Percentiles rank a stretch among this genome's conserved stretches.
Evolutionary conservation across 331 rosid species (phyloP).

Genomic region (Quercus phellos): DNA sequence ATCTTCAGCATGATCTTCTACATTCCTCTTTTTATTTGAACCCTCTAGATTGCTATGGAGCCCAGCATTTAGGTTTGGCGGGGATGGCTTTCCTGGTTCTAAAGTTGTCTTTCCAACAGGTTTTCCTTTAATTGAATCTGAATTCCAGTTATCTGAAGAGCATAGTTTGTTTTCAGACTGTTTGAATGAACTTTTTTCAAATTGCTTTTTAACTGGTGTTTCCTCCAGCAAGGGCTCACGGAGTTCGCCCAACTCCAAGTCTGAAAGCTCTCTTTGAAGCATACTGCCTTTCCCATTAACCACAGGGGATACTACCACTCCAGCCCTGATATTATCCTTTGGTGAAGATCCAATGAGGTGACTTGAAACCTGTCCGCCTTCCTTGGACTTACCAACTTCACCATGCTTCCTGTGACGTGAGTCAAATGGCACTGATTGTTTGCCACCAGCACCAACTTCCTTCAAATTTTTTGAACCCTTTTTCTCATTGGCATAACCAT

Average conservation of each 20-base stretch:
- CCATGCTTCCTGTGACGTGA: conserved; percentile 49
- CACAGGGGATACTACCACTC: conserved; percentile 50
- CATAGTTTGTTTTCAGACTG: conserved; percentile 46
- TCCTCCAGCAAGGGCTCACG: conserved; percentile 83
- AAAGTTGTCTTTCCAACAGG: conserved; percentile 41
- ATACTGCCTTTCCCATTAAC: conserved; percentile 55
- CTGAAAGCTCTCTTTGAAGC: conserved; percentile 91
- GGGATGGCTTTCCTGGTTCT: conserved; percentile 52
- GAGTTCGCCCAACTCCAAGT: conserved; percentile 93
- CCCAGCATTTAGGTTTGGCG: conserved; percentile 44
- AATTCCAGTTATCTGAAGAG: conserved; percentile 51
- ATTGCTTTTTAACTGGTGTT: conserved; percentile 48
- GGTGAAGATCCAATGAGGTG: conserved; percentile 48
- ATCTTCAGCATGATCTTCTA: conserved; percentile 64
- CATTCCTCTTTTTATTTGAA: conserved; percentile 43
- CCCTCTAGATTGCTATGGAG: conserved; percentile 52
- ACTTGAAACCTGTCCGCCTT: conserved; percentile 43
- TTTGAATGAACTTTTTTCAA: conserved; percentile 72
- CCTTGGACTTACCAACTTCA: conserved; percentile 56
- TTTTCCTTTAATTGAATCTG: conserved; percentile 53
- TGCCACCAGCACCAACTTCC: conserved; percentile 58
- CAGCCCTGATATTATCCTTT: conserved; percentile 33
- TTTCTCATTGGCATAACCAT: conserved; percentile 41
- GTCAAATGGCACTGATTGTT: conserved; percentile 43
- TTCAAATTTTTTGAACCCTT: conserved; percentile 51